Base-by-base conservation (phyloP, 2,329 filamentous ascomycete species). In the Aspergillus chevalieri region DNA sequence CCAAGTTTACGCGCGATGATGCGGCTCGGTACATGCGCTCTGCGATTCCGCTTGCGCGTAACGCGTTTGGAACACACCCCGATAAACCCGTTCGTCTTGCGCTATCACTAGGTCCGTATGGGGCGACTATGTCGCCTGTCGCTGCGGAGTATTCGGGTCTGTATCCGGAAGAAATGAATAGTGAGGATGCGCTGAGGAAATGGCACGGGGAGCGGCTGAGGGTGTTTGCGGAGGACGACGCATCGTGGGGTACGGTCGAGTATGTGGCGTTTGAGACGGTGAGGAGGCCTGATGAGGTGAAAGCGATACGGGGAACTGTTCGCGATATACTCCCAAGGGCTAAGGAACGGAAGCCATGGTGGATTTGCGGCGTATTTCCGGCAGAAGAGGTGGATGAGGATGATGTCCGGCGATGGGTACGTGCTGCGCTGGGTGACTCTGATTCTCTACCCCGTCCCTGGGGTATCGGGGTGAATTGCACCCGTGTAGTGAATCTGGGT, bases 391-490 rank as follows among this genome's bases (percentile, higher is more conserved):
- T 74, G 6, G 49, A 66, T n/a, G 42, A 43, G 22, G 14, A 43
- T n/a, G 42, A n/a, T 26, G 24, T 24, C 6, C 64, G 68, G 43
- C 57, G 76, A 52, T 72, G 76, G 52, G 67, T 76, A 7, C 43
- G 54, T 26, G 66, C 68, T 22, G 69, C 74, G 56, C 21, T 76
- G 26, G 42, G 12, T 7, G 42, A 28, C 21, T n/a, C 14, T 39
- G 22, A 3, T 12, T n/a, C n/a, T 6, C 15, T 41, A 9, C 42
- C 42, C 4, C 42, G 42, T 26, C 83, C 83, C 0, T 83, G 79
- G 78, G 83, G 79, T 0, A 74, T 87, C 21, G 84, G 84, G 1
- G 77, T 87, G 59, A 87, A 87, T 65, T 87, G 84, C 64, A 86
- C 71, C 2, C 69, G 70, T 49, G 53, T 71, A 36, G 54, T 61